Base-by-base conservation (phyloP, 805 yeast genomes). In the Phaffomyces opuntiae region DNA sequence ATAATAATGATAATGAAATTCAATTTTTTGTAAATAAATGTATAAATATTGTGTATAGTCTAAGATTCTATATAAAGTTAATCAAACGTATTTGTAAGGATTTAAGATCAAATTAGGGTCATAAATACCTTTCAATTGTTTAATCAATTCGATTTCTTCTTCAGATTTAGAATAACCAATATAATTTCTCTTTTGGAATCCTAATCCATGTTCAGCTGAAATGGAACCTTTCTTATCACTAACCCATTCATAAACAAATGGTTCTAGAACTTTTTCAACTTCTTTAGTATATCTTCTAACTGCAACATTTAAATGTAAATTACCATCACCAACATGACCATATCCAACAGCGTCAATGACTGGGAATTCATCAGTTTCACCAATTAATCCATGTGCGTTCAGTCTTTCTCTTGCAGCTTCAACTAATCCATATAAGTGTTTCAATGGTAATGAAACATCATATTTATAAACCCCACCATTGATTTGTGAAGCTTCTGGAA, bases 241-340 rank as follows among this genome's bases (percentile, higher is more conserved):
- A 45, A 93, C 85, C 84, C 90, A 90, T 69, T 93, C 96, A 62
- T 89, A 93, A 29, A 93, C 93, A 67, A 85, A 93, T 39, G 99
- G 99, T 66, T 93, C 99, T 50, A 93, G 73, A 2, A 75, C 78
- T 45, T 75, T 68, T 67, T 93, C 98, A 45, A 93, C 86, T 26
- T 74, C 77, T 62, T 86, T 83, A 51, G 74, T 74, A 67, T 93
- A 93, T 57, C 80, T 76, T 64, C 96, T 78, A 16, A 89, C 96
- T 38, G 95, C 83, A 43, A 93, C 95, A 61, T 93, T 93, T 61
- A 93, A 77, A 65, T 93, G 99, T 58, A 93, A 71, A 67, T 93
- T 93, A 44, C 99, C 98, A 62, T 93, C 99, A 46, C 99, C 99
- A 57, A 93, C 77, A 61, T 93, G 99, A n/a, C 99, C 99, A 59